A percentile compares a stretch with the other conserved stretches of the same genome.
phyloP scores from a whole-genome alignment of 2,329 filamentous ascomycete genomes.

The Aureobasidium mangrovei region DNA sequence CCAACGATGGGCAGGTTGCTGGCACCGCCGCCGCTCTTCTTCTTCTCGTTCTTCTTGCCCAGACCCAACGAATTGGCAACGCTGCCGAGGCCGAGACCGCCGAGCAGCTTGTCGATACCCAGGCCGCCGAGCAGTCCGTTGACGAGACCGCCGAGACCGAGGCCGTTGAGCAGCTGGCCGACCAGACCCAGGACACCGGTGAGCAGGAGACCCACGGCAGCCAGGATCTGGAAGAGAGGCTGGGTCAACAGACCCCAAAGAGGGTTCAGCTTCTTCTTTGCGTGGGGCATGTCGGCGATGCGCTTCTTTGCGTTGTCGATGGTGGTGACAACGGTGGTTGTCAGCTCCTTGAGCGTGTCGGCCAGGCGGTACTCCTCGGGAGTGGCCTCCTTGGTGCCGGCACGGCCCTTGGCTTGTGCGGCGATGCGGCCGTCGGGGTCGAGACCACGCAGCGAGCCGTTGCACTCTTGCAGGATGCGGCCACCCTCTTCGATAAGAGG shows the following conservation, averaged over 20 bases:
- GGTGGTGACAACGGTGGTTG: constrained; percentile 67
- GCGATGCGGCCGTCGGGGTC: constrained; percentile 84
- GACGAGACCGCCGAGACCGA: constrained; percentile 74
- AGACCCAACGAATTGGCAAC: constrained; percentile 45
- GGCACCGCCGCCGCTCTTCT: constrained; percentile 24
- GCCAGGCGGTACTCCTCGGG: constrained; percentile 80
- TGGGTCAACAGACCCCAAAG: constrained; percentile 76
- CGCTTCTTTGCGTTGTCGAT: constrained; percentile 85
- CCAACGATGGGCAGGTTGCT: constrained; percentile 39
- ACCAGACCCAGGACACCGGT: constrained; percentile 78
- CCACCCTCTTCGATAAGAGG: constrained; percentile 82
- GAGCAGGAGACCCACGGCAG: constrained; percentile 75
- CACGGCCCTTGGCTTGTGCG: constrained; percentile 73
- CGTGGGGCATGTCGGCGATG: constrained; percentile 84
- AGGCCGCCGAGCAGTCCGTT: constrained; percentile 70
- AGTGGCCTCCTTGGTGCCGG: constrained; percentile 63
- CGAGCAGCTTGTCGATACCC: constrained; percentile 66
- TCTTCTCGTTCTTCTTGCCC: constrained; percentile 44
- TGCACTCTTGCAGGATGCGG: constrained; percentile 74
- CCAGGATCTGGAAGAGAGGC: constrained; percentile 86
- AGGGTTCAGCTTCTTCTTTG: constrained; percentile 89
- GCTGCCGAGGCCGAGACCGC: constrained; percentile 57
- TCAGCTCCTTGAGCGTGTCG: constrained; percentile 77
- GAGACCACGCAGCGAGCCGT: constrained; percentile 76
- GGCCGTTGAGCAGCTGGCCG: constrained; percentile 67